phyloP scores from a whole-genome alignment of 768 basidiomycete genomes.

The Russula sp. region DNA sequence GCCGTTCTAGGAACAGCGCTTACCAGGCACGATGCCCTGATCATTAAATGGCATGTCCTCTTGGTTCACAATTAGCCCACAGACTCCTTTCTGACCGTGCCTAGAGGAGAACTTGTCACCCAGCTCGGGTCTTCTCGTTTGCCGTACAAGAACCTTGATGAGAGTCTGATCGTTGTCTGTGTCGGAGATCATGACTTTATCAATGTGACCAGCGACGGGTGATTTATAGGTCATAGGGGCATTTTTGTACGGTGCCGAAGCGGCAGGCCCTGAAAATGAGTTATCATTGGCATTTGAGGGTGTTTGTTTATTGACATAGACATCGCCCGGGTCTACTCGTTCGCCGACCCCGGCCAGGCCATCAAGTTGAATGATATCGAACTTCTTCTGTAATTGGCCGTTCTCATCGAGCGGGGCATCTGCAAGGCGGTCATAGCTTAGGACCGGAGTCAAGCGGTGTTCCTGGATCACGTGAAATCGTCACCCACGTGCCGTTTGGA shows the following conservation, averaged over 20 bases:
- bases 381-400: slow-evolving; percentile 73
- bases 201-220: slow-evolving; percentile 88
- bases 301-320: slow-evolving; percentile 96
- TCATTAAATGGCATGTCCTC: slow-evolving; percentile 99
- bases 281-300: slow-evolving; percentile 94
- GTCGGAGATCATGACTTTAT: slow-evolving; percentile 97
- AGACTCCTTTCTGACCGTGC: slow-evolving; percentile 99
- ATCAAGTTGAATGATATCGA: slow-evolving; percentile 86
- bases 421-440: slow-evolving; percentile 90
- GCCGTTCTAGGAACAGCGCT: slow-evolving; percentile 24
- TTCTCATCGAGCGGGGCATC: slow-evolving; percentile 86
- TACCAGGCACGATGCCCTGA: slow-evolving; percentile 89
- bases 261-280: slow-evolving; percentile 76
- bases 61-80: slow-evolving; percentile 97
- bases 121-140: slow-evolving; percentile 92
- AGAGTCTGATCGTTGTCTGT: slow-evolving; percentile 95
- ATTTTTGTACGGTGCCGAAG: slow-evolving; percentile 84
- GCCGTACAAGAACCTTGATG: slow-evolving; percentile 95
- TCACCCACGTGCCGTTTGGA: slow-evolving; percentile 89
- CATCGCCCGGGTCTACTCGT: slow-evolving; percentile 84
- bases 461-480: not conserved
- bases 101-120: slow-evolving; percentile 98
- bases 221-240: slow-evolving; percentile 91
- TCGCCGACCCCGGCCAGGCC: slow-evolving; percentile 95
- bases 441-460: not conserved